Percentiles rank a stretch among this genome's conserved stretches.
Evolutionary conservation across 1,284 basidiomycete species (phyloP).

Genomic region (Filobasidium uniguttulatum): DNA sequence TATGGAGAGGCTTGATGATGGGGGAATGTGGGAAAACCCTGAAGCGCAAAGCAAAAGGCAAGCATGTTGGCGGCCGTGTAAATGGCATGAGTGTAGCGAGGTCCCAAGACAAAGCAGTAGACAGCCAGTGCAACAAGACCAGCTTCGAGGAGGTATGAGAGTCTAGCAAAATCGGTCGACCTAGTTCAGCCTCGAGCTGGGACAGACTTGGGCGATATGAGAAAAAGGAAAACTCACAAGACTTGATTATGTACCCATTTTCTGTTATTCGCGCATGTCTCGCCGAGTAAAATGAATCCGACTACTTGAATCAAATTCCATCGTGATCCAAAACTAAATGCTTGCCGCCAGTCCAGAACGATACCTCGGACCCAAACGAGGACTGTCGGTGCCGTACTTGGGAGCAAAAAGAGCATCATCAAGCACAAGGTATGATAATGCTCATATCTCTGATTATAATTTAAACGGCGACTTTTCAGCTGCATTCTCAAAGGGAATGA

Average conservation of each 20-base stretch:
- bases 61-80: background rate
- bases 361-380: conserved; percentile 65
- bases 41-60: background rate
- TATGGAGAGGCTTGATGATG: no score
- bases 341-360: background rate
- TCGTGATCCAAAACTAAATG: background rate
- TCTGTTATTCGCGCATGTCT: background rate
- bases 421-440: conserved; percentile 48
- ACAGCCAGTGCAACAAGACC: background rate
- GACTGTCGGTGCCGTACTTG: conserved; percentile 62
- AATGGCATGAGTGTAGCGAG: background rate
- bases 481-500: no score
- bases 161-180: background rate
- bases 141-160: background rate
- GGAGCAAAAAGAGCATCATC: conserved; percentile 70
- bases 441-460: conserved; percentile 6
- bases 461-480: no score
- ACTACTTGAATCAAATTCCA: background rate
- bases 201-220: no score
- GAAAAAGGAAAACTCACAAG: no score
- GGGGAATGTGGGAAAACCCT: no score
- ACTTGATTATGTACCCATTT: no score
- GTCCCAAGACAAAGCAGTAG: background rate
- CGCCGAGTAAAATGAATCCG: background rate
- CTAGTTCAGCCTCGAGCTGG: background rate